Evolutionary conservation across 495 filamentous ascomycete species (phyloP), one percentile per base, ranked within the genome.

Genomic region (Chaetomium cochliodes): DNA sequence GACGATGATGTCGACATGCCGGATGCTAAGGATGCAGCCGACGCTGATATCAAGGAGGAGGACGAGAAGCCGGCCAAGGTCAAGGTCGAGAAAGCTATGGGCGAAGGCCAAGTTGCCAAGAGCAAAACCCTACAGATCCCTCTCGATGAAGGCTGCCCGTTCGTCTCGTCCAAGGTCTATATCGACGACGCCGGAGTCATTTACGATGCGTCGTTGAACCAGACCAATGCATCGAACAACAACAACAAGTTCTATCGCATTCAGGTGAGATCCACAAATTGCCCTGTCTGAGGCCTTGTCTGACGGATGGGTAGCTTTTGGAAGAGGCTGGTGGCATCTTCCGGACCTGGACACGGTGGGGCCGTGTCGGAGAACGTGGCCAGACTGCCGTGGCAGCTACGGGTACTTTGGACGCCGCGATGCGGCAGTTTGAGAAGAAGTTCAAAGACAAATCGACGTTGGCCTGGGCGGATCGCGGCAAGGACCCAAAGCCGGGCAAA

Each of bases 391-490:
- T 79, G 20, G 66, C 88, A 3, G 79, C 77, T 2, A 39, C 73
- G 11, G 77, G 79, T 12, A 54, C 65, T 20, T 66, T 88, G 8
- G 63, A 66, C 0, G 44, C 65, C 6, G 90, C 90, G 0, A 71
- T 83, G 30, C 64, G 50, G 1, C 63, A 81, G 7, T 96, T 91
- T 61, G 75, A 89, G 37, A 87, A 84, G 70, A 90, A 90, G 66
- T 96, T 96, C 81, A 92, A 85, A 65, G 82, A 85, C 65, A 94
- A 96, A 73, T 84, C 89, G 0, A 91, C 91, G 9, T 74, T 88
- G 37, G 60, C 71, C 0, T 96, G 92, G 92, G 78, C 70, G 0
- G 70, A 90, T 51, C 84, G 92, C 3, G 72, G 80, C 12, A 76
- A 83, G 2, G 70, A 78, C 7, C 87, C 89, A 0, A 88, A 84